Percentiles rank a stretch among this genome's conserved stretches.
Conservation (phyloP, 768 basidiomycete genomes). For the Tylopilus sp. region DNA sequence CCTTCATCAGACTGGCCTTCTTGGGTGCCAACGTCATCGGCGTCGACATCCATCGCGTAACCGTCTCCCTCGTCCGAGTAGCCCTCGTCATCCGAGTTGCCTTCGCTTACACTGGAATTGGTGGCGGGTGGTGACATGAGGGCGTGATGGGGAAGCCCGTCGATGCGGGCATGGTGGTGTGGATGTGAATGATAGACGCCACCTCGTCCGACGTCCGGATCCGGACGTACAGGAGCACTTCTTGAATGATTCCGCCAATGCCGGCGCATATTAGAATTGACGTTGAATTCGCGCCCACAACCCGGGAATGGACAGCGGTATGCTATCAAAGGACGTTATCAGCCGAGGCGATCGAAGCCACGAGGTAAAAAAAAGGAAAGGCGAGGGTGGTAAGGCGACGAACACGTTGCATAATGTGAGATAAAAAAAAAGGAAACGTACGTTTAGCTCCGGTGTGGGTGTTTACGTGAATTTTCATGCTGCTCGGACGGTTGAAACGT, state of each 20-base stretch:
- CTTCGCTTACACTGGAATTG: slow-evolving; percentile 28
- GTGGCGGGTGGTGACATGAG: slow-evolving; percentile 31
- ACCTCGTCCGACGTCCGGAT: slow-evolving; percentile 13
- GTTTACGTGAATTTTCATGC: slow-evolving; percentile 41
- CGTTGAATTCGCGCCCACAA: slow-evolving; percentile 77
- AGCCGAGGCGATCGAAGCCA: not conserved
- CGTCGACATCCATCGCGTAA: slow-evolving; percentile 25
- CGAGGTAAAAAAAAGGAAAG: slow-evolving; percentile 6
- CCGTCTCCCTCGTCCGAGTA: slow-evolving; percentile 26
- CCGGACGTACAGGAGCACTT: slow-evolving; percentile 23
- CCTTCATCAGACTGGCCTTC: slow-evolving; percentile 9
- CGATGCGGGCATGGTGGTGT: slow-evolving; percentile 9
- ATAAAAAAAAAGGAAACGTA: slow-evolving; percentile 21
- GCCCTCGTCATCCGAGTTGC: slow-evolving; percentile 27
- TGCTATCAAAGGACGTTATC: slow-evolving; percentile 39
- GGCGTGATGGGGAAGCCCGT: slow-evolving; percentile 6
- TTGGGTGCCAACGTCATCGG: slow-evolving; percentile 7
- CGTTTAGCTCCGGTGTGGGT: slow-evolving; percentile 40
- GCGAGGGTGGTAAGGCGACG: slow-evolving; percentile 12
- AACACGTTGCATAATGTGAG: slow-evolving; percentile 23
- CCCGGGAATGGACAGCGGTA: slow-evolving; percentile 72
- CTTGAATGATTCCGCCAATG: slow-evolving; percentile 67
- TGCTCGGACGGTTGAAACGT: slow-evolving; percentile 41
- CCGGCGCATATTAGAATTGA: slow-evolving; percentile 81
- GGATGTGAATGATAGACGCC: slow-evolving; percentile 16